A percentile compares a stretch with the other conserved stretches of the same genome.
These are phyloP conservation scores for Pyrus hybrid DNA, from an alignment of 331 rosid species.

Conservation along the genomic window DNA sequence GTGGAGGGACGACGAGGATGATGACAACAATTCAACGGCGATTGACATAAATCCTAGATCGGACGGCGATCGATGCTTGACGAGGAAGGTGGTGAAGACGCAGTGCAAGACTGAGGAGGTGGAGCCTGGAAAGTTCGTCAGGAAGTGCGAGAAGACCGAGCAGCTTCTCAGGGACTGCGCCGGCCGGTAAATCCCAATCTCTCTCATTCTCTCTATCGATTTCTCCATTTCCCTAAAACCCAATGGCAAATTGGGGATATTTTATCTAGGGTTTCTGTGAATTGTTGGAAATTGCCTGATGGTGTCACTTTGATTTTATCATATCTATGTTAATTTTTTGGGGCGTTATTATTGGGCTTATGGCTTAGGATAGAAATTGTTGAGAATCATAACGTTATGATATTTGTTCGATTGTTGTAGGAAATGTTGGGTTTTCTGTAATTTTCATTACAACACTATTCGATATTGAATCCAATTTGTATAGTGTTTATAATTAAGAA, in stretches of 20 bases:
- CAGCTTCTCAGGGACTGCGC: constrained; percentile 61
- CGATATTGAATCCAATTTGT: background rate
- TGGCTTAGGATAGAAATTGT: background rate
- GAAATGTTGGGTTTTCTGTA: background rate
- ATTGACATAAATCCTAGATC: constrained; percentile 1
- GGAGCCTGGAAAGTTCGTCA: constrained; percentile 71
- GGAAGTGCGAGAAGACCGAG: constrained; percentile 81
- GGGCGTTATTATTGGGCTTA: background rate
- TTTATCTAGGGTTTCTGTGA: background rate
- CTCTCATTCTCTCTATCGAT: background rate
- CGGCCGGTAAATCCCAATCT: constrained; percentile 44
- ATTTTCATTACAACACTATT: background rate
- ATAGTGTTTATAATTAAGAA: background rate
- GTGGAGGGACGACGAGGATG: constrained; percentile 48
- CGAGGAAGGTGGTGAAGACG: constrained; percentile 49
- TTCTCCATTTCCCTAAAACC: background rate
- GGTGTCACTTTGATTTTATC: background rate
- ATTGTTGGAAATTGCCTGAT: background rate
- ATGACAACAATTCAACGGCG: constrained; percentile 1
- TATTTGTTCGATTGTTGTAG: background rate
- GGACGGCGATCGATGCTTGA: constrained; percentile 35
- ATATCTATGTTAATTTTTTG: background rate
- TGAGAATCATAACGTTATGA: background rate
- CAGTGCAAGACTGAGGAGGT: constrained; percentile 83
- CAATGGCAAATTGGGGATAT: background rate